A percentile compares a stretch with the other conserved stretches of the same genome.
phyloP scores from a whole-genome alignment of 2,329 filamentous ascomycete species.

The Colletotrichum sidae region DNA sequence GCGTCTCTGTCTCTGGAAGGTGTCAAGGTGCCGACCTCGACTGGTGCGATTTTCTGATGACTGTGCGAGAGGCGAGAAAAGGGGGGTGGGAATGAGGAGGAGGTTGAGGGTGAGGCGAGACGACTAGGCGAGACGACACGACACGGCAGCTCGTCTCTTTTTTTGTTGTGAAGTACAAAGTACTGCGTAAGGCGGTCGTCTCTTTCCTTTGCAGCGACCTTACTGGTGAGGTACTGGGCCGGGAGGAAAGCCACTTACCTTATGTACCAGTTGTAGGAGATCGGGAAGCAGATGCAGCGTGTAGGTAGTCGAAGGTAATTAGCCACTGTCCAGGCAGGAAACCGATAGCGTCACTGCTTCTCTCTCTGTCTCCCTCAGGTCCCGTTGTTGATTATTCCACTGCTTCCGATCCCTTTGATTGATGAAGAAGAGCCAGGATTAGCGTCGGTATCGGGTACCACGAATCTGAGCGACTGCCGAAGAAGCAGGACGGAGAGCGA shows the following conservation, averaged over 20 bases:
- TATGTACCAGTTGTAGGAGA: constrained; percentile 30
- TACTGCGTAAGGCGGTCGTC: too few species aligned
- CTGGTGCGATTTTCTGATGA: constrained; percentile 12
- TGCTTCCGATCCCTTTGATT: too few species aligned
- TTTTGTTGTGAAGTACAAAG: too few species aligned
- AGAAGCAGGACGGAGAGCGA: too few species aligned
- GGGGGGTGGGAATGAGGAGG: background rate
- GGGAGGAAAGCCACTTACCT: constrained; percentile 34
- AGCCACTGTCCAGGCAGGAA: constrained; percentile 26
- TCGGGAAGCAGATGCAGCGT: constrained; percentile 5
- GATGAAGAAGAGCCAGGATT: constrained; percentile 8
- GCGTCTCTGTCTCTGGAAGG: constrained; percentile 33
- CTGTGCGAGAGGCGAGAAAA: constrained; percentile 23
- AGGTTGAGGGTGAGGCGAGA: background rate
- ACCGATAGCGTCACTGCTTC: constrained; percentile 32
- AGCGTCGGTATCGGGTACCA: constrained; percentile 14
- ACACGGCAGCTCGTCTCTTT: too few species aligned
- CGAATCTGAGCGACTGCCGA: too few species aligned
- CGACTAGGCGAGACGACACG: too few species aligned
- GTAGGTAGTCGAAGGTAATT: background rate
- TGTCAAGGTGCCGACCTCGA: constrained; percentile 26
- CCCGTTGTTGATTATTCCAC: background rate
- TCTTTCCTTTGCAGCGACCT: constrained; percentile 6
- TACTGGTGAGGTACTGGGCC: constrained; percentile 27
- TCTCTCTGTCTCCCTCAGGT: constrained; percentile 5